phyloP scores from a whole-genome alignment of 2,329 filamentous ascomycete genomes.

The Conoideocrella luteorostrata region DNA sequence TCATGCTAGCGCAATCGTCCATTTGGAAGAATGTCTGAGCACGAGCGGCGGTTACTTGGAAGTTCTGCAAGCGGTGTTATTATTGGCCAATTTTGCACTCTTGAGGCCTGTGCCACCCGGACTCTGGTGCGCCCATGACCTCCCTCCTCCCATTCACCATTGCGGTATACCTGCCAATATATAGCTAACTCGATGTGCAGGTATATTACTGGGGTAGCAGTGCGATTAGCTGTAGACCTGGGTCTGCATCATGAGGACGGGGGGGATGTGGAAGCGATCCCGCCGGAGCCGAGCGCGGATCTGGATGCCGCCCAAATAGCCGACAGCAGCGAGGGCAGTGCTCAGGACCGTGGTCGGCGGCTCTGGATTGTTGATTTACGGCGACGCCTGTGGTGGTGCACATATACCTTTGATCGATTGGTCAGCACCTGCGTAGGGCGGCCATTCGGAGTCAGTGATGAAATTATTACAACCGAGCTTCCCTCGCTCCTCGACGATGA shows the following conservation, averaged over 20 bases:
- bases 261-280: slow-evolving; percentile 52
- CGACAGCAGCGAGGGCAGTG: slow-evolving; percentile 20
- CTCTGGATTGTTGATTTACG: slow-evolving; percentile 84
- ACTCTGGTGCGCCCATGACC: slow-evolving; percentile 62
- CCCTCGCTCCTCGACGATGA: slow-evolving; percentile 83
- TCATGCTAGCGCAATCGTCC: slow-evolving; percentile 87
- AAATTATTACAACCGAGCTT: slow-evolving; percentile 92
- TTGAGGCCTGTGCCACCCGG: slow-evolving; percentile 87
- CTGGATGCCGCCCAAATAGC: slow-evolving; percentile 18
- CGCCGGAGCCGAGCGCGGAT: slow-evolving; percentile 34
- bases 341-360: slow-evolving; percentile 55
- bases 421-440: slow-evolving; percentile 90
- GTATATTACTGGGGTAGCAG: slow-evolving; percentile 92
- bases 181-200: no score
- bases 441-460: slow-evolving; percentile 91
- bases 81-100: slow-evolving; percentile 86
- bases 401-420: slow-evolving; percentile 89
- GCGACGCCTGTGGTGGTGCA: slow-evolving; percentile 91
- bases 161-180: no score
- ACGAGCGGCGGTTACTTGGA: slow-evolving; percentile 85
- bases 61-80: slow-evolving; percentile 85
- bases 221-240: slow-evolving; percentile 82
- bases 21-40: slow-evolving; percentile 80
- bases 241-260: slow-evolving; percentile 92
- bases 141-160: no score